phyloP scores from a whole-genome alignment of 2,329 filamentous ascomycete species.

The Rutstroemia sydowiana region DNA sequence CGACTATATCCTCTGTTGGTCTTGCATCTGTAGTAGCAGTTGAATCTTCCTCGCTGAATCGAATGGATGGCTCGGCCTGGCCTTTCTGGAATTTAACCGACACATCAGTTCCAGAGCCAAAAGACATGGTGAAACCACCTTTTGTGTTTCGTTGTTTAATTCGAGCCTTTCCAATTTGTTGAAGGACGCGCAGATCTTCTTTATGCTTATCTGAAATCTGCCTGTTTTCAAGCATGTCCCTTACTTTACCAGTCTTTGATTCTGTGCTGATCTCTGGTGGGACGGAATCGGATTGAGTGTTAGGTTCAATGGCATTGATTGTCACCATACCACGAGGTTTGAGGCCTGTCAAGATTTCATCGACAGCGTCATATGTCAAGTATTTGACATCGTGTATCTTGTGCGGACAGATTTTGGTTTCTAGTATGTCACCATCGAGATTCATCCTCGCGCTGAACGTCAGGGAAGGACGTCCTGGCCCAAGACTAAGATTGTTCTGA shows the following conservation, averaged over 20 bases:
- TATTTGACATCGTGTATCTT: conserved; percentile 48
- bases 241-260: conserved; percentile 14
- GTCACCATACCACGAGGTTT: conserved; percentile 12
- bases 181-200: conserved; percentile 41
- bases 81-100: conserved; percentile 13
- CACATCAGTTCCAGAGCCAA: not conserved
- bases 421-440: conserved; percentile 44
- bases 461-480: conserved; percentile 42
- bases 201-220: conserved; percentile 38
- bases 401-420: conserved; percentile 47
- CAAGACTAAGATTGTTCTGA: conserved; percentile 48
- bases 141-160: conserved; percentile 6
- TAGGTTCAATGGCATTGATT: not conserved
- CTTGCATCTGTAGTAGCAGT: not conserved
- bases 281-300: no score
- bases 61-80: conserved; percentile 9
- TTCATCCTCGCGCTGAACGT: conserved; percentile 57
- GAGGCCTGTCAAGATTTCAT: conserved; percentile 25
- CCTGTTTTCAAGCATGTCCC: conserved; percentile 35
- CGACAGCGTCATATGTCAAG: conserved; percentile 46
- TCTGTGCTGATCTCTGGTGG: no score
- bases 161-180: conserved; percentile 39
- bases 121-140: conserved; percentile 6
- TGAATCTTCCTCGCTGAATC: not conserved
- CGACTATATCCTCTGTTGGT: conserved; percentile 5